A percentile compares a stretch with the other conserved stretches of the same genome.
Conservation (phyloP, 2,329 filamentous ascomycete species). For the Diaporthe vaccinii region DNA sequence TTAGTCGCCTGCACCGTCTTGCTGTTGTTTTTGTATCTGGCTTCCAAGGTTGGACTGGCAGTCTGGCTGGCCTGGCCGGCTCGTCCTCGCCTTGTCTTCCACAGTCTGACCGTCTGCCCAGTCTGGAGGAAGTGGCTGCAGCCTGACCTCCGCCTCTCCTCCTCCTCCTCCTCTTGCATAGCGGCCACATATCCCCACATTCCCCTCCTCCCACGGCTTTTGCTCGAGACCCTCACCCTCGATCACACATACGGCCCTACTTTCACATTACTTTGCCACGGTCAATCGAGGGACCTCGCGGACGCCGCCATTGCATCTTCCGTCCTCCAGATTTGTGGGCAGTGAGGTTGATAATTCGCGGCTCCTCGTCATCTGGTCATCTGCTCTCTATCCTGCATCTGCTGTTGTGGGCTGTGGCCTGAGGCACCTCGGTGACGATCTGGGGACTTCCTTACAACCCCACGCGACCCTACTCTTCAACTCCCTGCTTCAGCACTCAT, state of each 20-base stretch:
- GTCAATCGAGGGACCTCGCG: background rate
- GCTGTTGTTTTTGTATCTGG: background rate
- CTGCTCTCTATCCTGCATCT: background rate
- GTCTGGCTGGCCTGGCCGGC: background rate
- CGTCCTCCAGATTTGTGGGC: background rate
- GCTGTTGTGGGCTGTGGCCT: slow-evolving; percentile 13
- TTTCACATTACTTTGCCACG: background rate
- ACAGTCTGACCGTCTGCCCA: background rate
- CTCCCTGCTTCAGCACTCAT: slow-evolving; percentile 1
- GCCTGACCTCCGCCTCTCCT: background rate
- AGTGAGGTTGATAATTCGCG: background rate
- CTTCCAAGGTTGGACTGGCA: background rate
- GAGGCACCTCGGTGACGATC: slow-evolving; percentile 11
- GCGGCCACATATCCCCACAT: slow-evolving; percentile 12
- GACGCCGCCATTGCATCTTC: background rate
- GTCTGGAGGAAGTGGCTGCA: background rate
- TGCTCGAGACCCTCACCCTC: slow-evolving; percentile 9
- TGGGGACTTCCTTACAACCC: slow-evolving; percentile 18
- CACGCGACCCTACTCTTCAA: background rate
- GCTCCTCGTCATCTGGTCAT: background rate
- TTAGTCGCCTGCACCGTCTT: background rate
- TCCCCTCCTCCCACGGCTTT: background rate
- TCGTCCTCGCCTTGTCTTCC: background rate
- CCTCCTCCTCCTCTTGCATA: background rate
- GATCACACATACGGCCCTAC: background rate